These are phyloP conservation scores for Aureobasidium sp. DNA, from an alignment of 2,329 filamentous ascomycete genomes.

Conservation along the genomic window DNA sequence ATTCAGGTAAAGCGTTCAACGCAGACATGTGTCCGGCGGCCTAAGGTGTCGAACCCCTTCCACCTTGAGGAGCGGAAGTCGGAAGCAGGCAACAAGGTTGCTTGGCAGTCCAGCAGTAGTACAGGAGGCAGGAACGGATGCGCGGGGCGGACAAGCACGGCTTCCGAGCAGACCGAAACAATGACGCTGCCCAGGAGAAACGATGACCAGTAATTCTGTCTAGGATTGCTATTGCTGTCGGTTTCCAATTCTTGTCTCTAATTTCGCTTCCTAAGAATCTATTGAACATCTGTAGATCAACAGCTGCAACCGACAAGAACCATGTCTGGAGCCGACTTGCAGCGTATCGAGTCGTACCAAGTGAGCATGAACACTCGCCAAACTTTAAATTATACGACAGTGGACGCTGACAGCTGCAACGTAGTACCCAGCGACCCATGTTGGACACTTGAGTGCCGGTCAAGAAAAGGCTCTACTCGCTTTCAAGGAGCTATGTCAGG, in stretches of 20 bases:
- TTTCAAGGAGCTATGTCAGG: slow-evolving; percentile 64
- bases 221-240: not conserved
- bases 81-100: not conserved
- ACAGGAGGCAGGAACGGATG: not conserved
- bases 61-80: not conserved
- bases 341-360: slow-evolving; percentile 27
- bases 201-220: not conserved
- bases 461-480: slow-evolving; percentile 61
- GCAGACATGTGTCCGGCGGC: not conserved
- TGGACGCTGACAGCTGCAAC: slow-evolving; percentile 5
- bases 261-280: slow-evolving; percentile 2
- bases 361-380: slow-evolving; percentile 17
- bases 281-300: not conserved
- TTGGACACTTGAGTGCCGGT: slow-evolving; percentile 64
- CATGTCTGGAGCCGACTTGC: slow-evolving; percentile 20
- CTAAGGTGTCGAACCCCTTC: too few species aligned
- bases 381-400: not conserved
- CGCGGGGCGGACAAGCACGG: not conserved
- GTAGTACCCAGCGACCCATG: slow-evolving; percentile 67
- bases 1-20: not conserved
- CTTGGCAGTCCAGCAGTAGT: not conserved
- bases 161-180: not conserved
- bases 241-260: not conserved
- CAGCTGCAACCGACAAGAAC: not conserved
- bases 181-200: slow-evolving; percentile 6